Evolutionary conservation across 495 filamentous ascomycete genomes (phyloP), one percentile per base, ranked within the genome.

Genomic region (Lasiosphaeria hispida): DNA sequence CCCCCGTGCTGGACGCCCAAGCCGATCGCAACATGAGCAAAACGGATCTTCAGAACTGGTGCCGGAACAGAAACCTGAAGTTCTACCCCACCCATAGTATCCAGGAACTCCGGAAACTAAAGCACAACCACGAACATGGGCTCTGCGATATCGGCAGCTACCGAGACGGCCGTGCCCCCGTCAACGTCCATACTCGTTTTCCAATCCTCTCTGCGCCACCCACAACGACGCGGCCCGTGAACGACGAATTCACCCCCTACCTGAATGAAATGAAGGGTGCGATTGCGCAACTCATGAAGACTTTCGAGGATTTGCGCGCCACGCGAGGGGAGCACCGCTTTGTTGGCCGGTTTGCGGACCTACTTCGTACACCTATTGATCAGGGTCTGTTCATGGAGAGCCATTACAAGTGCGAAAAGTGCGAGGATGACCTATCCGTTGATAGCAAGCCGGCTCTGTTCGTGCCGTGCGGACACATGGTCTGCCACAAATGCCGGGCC

Each of bases 391-490:
- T n/a, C n/a, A n/a, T n/a, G n/a, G 4, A 17, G 11, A 5, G n/a
- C 7, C 13, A 53, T 15, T 15, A 15, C 9, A 6, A 11, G 40
- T 72, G 64, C 57, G 53, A 53, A 23, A 8, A 38, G 17, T 62
- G 63, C 51, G 10, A 4, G 1, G 5, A 30, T 10, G 37, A n/a
- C 6, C 45, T 55, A 23, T 4, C 8, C 30, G 50, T 35, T 3
- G 23, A 51, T 13, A 30, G 30, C 0, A 11, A 45, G 8, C 43
- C 65, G 8, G 7, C 33, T 71, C 49, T 74, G 3, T 54, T 72
- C 4, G 61, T 65, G 1, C 37, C 59, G 13, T 77, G 74, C 52
- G 73, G 74, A 0, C 75, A 77, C 43, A 43, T 66, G 45, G 40
- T 65, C 4, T 77, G 75, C 55, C 18, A 48, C n/a, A 7, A 35